These are phyloP conservation scores for Geotrichum restrictum DNA, from an alignment of 1,139 yeast species.

Conservation along the genomic window DNA sequence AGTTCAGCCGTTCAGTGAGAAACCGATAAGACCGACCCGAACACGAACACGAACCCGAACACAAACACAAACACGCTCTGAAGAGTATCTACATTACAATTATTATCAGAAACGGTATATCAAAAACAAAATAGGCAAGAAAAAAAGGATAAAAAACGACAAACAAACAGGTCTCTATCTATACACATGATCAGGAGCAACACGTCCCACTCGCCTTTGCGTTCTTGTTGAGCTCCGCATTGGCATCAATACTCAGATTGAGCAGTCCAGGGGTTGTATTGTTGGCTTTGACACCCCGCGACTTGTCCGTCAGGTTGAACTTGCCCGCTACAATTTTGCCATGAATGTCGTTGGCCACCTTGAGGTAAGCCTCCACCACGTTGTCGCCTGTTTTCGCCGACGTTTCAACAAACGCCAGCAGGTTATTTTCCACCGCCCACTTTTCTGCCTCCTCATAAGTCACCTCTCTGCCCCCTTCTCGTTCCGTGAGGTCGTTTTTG, in stretches of 20 bases:
- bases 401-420: slow-evolving; percentile 88
- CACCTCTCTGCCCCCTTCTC: slow-evolving; percentile 57
- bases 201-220: background rate
- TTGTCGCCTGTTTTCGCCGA: slow-evolving; percentile 86
- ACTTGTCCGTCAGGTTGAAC: slow-evolving; percentile 34
- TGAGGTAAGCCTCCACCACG: slow-evolving; percentile 83
- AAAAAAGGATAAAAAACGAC: background rate
- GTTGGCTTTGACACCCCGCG: slow-evolving; percentile 33
- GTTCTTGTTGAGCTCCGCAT: slow-evolving; percentile 11
- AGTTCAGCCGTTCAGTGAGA: too few species aligned
- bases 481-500: slow-evolving; percentile 54
- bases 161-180: background rate
- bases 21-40: too few species aligned
- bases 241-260: slow-evolving; percentile 27
- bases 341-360: slow-evolving; percentile 67
- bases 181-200: slow-evolving; percentile 1
- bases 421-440: slow-evolving; percentile 77
- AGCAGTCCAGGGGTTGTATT: slow-evolving; percentile 24
- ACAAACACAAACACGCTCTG: too few species aligned
- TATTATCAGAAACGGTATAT: background rate
- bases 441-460: slow-evolving; percentile 75
- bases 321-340: slow-evolving; percentile 36
- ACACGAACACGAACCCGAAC: too few species aligned
- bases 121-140: background rate
- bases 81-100: too few species aligned